Conservation (phyloP, 2,329 filamentous ascomycete genomes). For the Colletotrichum zoysiae region DNA sequence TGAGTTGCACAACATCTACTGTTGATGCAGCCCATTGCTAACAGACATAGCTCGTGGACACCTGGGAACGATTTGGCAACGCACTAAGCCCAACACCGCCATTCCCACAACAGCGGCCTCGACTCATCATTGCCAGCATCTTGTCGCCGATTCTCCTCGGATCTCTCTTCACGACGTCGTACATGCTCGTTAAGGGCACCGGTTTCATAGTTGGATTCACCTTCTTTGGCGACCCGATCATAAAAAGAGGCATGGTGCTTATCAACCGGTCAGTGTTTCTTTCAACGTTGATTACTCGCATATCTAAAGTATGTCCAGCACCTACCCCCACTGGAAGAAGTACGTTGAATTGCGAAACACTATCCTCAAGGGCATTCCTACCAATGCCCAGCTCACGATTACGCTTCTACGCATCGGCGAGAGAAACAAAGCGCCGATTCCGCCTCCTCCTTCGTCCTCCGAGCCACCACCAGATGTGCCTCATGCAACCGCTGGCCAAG, state of each 20-base stretch:
- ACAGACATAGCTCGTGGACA: slow-evolving; percentile 53
- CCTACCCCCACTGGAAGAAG: slow-evolving; percentile 79
- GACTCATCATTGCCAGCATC: slow-evolving; percentile 66
- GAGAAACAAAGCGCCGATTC: slow-evolving; percentile 82
- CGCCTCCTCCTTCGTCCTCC: slow-evolving; percentile 62
- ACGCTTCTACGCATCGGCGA: slow-evolving; percentile 87
- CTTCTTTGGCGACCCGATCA: slow-evolving; percentile 85
- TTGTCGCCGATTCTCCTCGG: slow-evolving; percentile 64
- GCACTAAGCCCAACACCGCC: slow-evolving; percentile 74
- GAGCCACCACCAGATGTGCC: slow-evolving; percentile 54
- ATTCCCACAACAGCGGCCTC: slow-evolving; percentile 66
- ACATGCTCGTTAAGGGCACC: slow-evolving; percentile 73
- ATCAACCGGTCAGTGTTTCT: slow-evolving; percentile 63
- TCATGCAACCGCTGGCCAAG: slow-evolving; percentile 59
- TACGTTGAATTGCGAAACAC: slow-evolving; percentile 81
- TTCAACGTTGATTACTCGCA: slow-evolving; percentile 34
- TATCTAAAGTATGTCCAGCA: slow-evolving; percentile 50
- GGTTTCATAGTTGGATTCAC: slow-evolving; percentile 78
- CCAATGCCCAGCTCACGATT: slow-evolving; percentile 85
- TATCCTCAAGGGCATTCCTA: slow-evolving; percentile 84
- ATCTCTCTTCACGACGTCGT: slow-evolving; percentile 67
- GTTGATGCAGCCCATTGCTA: background rate
- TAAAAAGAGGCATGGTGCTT: slow-evolving; percentile 69
- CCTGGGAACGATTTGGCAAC: slow-evolving; percentile 65
- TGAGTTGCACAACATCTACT: slow-evolving; percentile 43